Evolutionary conservation across 345 rosid species (phyloP).

Genomic region (Salix udensis): DNA sequence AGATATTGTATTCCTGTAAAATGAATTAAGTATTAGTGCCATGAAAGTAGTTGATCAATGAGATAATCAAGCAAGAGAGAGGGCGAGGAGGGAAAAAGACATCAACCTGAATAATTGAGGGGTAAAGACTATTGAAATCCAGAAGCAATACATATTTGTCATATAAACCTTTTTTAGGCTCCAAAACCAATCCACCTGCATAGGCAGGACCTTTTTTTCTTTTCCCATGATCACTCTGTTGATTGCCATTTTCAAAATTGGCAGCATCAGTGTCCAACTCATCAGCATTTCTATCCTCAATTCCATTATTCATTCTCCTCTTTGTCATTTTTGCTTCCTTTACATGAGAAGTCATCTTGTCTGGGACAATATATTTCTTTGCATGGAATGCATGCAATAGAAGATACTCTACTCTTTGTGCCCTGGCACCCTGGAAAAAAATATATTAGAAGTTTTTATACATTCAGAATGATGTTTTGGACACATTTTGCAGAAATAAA

Average conservation of each 20-base stretch:
- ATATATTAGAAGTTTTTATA: not conserved
- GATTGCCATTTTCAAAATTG: constrained; percentile 39
- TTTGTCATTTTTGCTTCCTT: constrained; percentile 59
- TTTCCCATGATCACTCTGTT: constrained; percentile 43
- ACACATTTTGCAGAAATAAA: constrained; percentile 4
- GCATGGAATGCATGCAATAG: constrained; percentile 88
- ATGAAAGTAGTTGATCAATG: not conserved
- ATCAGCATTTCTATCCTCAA: constrained; percentile 40
- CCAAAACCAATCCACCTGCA: constrained; percentile 94
- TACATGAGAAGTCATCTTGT: constrained; percentile 53
- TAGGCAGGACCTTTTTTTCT: constrained; percentile 88
- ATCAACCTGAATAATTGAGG: constrained; percentile 95
- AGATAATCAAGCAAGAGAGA: not conserved
- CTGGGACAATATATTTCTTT: constrained; percentile 89
- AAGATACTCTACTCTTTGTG: constrained; percentile 92
- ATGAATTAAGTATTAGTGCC: constrained; percentile 14
- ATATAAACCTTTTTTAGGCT: constrained; percentile 92
- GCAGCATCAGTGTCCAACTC: constrained; percentile 45
- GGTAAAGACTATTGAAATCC: constrained; percentile 97
- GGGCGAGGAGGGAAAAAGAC: constrained; percentile 5
- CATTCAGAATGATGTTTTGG: not conserved
- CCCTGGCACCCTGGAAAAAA: constrained; percentile 84
- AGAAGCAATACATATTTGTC: constrained; percentile 91
- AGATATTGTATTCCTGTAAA: constrained; percentile 88
- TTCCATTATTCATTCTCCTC: constrained; percentile 46